Conservation (phyloP, 2,329 filamentous ascomycete species). For the Talaromyces pinophilus region DNA sequence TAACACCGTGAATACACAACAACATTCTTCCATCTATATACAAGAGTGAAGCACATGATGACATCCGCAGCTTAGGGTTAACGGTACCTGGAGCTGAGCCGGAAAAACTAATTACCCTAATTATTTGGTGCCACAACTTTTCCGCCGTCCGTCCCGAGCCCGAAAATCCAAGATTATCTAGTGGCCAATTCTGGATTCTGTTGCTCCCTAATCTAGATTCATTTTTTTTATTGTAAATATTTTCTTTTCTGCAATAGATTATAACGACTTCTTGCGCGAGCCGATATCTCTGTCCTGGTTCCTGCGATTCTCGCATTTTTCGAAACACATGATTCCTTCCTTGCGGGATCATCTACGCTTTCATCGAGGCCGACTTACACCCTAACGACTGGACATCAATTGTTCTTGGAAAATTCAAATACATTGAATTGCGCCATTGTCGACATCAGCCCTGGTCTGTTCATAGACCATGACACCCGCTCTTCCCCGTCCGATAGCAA, state of each 20-base stretch:
- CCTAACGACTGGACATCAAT: background rate
- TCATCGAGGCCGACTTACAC: background rate
- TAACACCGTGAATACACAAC: background rate
- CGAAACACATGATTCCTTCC: conserved; percentile 14
- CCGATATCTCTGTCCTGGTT: background rate
- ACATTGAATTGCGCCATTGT: background rate
- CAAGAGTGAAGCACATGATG: background rate
- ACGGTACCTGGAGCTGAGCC: background rate
- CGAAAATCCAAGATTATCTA: conserved; percentile 9
- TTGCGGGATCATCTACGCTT: conserved; percentile 3
- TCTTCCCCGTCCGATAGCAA: conserved; percentile 12
- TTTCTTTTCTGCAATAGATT: background rate
- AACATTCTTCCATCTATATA: background rate
- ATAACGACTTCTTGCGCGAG: background rate
- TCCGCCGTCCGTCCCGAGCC: conserved; percentile 3
- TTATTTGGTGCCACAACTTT: conserved; percentile 7
- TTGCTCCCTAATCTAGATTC: background rate
- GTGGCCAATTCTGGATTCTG: conserved; percentile 4
- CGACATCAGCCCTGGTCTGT: background rate
- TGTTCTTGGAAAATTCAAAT: background rate
- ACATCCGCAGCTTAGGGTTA: background rate
- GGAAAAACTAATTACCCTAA: conserved; percentile 11
- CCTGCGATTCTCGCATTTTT: background rate
- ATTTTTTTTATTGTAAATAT: background rate
- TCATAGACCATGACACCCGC: conserved; percentile 20